These are phyloP conservation scores for Monosporascus cannonballus DNA, from an alignment of 2,329 filamentous ascomycete genomes.

Conservation along the genomic window DNA sequence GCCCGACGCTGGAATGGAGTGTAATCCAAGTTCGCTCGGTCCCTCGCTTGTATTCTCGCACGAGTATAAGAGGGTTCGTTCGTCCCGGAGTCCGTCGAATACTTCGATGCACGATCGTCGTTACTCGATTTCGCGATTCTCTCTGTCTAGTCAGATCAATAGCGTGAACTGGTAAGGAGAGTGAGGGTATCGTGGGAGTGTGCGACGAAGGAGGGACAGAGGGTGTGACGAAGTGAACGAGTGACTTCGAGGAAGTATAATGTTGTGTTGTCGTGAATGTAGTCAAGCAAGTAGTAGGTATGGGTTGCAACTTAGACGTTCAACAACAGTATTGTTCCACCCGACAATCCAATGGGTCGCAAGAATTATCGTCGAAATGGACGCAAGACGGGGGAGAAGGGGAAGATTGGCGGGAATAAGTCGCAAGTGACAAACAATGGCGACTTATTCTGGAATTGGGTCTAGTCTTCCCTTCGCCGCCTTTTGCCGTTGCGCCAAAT, in stretches of 20 bases:
- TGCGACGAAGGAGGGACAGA: neutral
- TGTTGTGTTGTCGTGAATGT: neutral
- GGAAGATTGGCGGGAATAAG: neutral
- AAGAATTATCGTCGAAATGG: neutral
- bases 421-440: neutral
- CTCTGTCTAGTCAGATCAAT: slow-evolving; percentile 20
- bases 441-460: neutral
- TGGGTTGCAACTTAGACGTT: neutral
- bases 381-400: neutral
- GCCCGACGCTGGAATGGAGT: slow-evolving; percentile 13
- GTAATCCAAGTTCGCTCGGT: neutral
- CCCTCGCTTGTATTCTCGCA: neutral
- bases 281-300: neutral
- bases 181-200: neutral
- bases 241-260: neutral
- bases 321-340: neutral
- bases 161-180: slow-evolving; percentile 11
- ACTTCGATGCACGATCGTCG: slow-evolving; percentile 1
- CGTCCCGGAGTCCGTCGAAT: neutral
- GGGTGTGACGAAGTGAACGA: neutral
- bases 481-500: neutral
- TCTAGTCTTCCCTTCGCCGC: neutral
- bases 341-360: neutral
- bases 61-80: slow-evolving; percentile 7
- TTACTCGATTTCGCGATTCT: slow-evolving; percentile 5